Evolutionary conservation across 2,329 filamentous ascomycete species (phyloP), one percentile per base, ranked within the genome.

Genomic region (Fusarium bulbicola): DNA sequence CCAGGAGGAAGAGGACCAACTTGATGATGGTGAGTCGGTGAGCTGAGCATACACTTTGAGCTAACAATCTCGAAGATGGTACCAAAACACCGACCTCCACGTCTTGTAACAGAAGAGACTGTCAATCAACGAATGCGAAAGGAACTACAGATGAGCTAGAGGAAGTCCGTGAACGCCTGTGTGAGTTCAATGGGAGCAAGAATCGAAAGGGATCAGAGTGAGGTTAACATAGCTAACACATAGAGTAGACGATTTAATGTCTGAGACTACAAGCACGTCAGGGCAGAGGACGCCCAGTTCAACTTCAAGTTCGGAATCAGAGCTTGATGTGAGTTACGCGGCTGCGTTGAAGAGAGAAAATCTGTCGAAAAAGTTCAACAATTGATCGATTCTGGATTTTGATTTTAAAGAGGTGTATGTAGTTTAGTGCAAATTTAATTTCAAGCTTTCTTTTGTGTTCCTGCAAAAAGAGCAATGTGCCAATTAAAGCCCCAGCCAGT

Each of bases 151-250:
- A 34, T 36, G 4, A 2, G 13, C 13, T 26, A 6, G 49, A 34
- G 7, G 15, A 52, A 26, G 4, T 21, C 7, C 0, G 9, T 52
- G 13, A 3, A 36, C 9, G 6, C 2, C 9, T 21, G 9, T 3
- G 49, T 36, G 13, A 36, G 18, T 50, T 34, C 2, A 14, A 21
- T 20, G 3, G 12, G 18, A 26, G 5, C 9, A 26, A 9, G 1
- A 1, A 21, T 21, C 2, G 7, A 21, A 26, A 2, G 32, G n/a
- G 6, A 1, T 7, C 2, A 26, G 7, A 52, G 5, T 52, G 32
- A 21, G 6, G 0, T 1, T 24, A 0, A 6, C 3, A 36, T 21
- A 9, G 3, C 32, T 36, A 8, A 52, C 8, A 15, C 6, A 21
- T 16, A 14, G 3, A 5, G 9, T 26, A 52, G 49, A 6, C 1